These are phyloP conservation scores for Orbilia blumenaviensis DNA, from an alignment of 2,329 filamentous ascomycete genomes.

Conservation along the genomic window DNA sequence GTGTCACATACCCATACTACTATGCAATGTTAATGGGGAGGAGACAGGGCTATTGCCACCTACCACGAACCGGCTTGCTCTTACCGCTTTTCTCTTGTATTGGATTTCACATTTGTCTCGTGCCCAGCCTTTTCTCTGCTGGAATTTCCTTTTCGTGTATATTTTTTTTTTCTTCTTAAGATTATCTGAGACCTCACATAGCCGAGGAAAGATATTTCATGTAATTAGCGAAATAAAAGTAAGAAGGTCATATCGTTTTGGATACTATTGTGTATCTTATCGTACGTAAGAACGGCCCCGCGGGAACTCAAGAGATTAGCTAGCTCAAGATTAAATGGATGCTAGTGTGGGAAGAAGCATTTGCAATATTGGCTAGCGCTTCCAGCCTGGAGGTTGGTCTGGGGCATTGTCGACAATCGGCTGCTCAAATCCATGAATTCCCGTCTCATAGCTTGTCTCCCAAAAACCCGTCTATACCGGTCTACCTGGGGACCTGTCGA, in stretches of 20 bases:
- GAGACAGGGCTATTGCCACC: slow-evolving; percentile 26
- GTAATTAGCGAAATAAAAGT: slow-evolving; percentile 43
- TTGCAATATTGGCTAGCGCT: background rate
- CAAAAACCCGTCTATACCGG: slow-evolving; percentile 3
- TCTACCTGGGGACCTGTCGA: background rate
- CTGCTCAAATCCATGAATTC: background rate
- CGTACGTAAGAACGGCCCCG: slow-evolving; percentile 3
- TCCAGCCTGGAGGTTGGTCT: background rate
- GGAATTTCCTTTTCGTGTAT: slow-evolving; percentile 18
- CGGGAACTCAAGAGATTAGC: background rate
- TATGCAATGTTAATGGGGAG: slow-evolving; percentile 11
- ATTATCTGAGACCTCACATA: slow-evolving; percentile 12
- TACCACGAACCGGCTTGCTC: slow-evolving; percentile 43
- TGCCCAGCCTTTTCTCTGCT: background rate
- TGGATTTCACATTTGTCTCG: slow-evolving; percentile 9
- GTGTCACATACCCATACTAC: slow-evolving; percentile 39
- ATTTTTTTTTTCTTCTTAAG: slow-evolving; percentile 14
- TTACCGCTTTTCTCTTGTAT: slow-evolving; percentile 21
- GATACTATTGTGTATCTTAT: slow-evolving; percentile 6
- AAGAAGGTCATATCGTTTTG: slow-evolving; percentile 19
- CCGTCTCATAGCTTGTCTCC: slow-evolving; percentile 9
- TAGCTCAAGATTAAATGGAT: background rate
- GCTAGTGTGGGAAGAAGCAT: background rate
- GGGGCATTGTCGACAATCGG: background rate
- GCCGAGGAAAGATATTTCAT: slow-evolving; percentile 17